Evolutionary conservation across 208 protist species (phyloP), one percentile per base, ranked within the genome.

Genomic region (Leishmania martiniquensis): DNA sequence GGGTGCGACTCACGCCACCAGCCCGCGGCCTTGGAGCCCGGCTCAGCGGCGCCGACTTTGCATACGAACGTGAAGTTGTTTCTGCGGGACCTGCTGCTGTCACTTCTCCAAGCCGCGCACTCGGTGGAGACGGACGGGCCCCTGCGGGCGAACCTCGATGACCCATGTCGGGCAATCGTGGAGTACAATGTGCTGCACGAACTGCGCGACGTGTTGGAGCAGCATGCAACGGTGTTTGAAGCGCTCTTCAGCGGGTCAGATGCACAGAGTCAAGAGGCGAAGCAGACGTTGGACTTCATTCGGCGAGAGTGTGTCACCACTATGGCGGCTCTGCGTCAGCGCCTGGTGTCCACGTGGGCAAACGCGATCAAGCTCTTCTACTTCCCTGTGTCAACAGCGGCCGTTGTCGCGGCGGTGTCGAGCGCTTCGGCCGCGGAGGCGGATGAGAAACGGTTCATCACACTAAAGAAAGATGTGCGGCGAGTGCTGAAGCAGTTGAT

Each of bases 151-250:
- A 37, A 77, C 55, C 80, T 95, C n/a, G 91, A 92, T 71, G 87
- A 91, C 13, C 82, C 85, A 7, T 93, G 87, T 47, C 82, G 81
- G 29, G 45, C 77, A 6, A 84, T 85, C 4, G 7, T 94, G 37
- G 78, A 91, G 75, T 85, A 87, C 51, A 94, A 94, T 74, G 76
- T 85, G 7, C 85, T 88, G 51, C 72, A 69, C 66, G 70, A 90
- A 45, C 75, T 94, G 34, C 81, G 82, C 45, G 85, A 81, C 55
- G 79, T 90, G 7, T 76, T 94, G 29, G 75, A 80, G 34, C 69
- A 74, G 45, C 75, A 90, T 62, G 47, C 75, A 12, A 37, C 72
- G 25, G 76, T 88, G 15, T 75, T 89, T 0, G 75, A 72, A 1
- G 22, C 62, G 47, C 54, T 79, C 39, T 75, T 68, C 66, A 54